Percentiles rank a stretch among this genome's conserved stretches.
phyloP scores from a whole-genome alignment of 345 rosid species.

The Turritis glabra region DNA sequence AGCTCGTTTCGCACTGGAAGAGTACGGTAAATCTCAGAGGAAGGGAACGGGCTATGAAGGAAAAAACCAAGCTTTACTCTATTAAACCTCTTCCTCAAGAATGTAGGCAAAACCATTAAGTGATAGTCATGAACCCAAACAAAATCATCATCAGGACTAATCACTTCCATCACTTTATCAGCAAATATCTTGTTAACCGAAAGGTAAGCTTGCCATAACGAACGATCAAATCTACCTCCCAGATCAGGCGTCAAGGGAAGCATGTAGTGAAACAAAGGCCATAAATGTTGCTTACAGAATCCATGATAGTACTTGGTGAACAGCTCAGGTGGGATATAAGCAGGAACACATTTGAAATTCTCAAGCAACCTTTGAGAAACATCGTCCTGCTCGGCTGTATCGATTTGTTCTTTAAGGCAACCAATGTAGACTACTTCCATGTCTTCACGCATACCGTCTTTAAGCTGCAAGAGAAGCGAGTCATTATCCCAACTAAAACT shows the following conservation, averaged over 20 bases:
- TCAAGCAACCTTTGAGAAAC: slow-evolving; percentile 82
- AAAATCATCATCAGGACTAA: slow-evolving; percentile 87
- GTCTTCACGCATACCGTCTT: slow-evolving; percentile 90
- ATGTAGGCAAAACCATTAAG: slow-evolving; percentile 91
- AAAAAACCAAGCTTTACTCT: slow-evolving; percentile 90
- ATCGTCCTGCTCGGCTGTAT: slow-evolving; percentile 68
- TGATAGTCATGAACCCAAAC: slow-evolving; percentile 98
- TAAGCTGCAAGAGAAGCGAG: slow-evolving; percentile 88
- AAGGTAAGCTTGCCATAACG: slow-evolving; percentile 91
- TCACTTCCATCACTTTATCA: slow-evolving; percentile 93
- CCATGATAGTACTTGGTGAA: slow-evolving; percentile 88
- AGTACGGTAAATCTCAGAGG: slow-evolving; percentile 88
- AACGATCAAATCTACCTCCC: slow-evolving; percentile 84
- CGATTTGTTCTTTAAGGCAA: slow-evolving; percentile 72
- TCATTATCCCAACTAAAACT: slow-evolving; percentile 90
- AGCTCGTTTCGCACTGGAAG: slow-evolving; percentile 88
- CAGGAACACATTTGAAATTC: slow-evolving; percentile 91
- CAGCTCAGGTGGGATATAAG: slow-evolving; percentile 74
- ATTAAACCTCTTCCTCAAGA: slow-evolving; percentile 83
- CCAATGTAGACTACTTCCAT: slow-evolving; percentile 90
- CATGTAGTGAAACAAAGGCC: slow-evolving; percentile 98
- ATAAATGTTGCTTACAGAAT: slow-evolving; percentile 87
- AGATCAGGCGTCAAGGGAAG: slow-evolving; percentile 89
- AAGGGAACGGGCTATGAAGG: slow-evolving; percentile 95
- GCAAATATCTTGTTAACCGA: slow-evolving; percentile 95